phyloP scores from a whole-genome alignment of 2,329 filamentous ascomycete species.

The Colletotrichum eleusines region DNA sequence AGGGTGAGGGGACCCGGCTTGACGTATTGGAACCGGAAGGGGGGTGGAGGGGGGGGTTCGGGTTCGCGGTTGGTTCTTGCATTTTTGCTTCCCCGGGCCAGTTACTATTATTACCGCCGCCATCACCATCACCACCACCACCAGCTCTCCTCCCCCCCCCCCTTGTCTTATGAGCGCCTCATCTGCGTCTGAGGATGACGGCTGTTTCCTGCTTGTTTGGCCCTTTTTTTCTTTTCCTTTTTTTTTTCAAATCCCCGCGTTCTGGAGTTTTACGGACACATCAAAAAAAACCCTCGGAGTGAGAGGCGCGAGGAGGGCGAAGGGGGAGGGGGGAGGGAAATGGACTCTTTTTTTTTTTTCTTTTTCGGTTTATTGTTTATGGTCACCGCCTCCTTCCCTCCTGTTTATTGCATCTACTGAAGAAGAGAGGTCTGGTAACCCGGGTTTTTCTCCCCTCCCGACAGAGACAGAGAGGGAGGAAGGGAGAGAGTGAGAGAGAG shows the following conservation, averaged over 20 bases:
- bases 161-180: conserved; percentile 6
- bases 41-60: too few relatives aligned
- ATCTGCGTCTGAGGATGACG: neutral
- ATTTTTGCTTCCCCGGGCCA: neutral
- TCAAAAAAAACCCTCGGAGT: conserved; percentile 33
- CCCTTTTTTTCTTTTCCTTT: neutral
- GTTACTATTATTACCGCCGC: neutral
- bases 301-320: conserved; percentile 29
- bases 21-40: neutral
- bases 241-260: conserved; percentile 5
- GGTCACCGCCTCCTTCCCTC: neutral
- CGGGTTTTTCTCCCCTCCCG: neutral
- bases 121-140: neutral
- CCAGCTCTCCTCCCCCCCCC: neutral
- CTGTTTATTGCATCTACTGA: conserved; percentile 18
- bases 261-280: conserved; percentile 40
- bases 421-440: neutral
- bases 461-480: neutral
- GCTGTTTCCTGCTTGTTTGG: neutral
- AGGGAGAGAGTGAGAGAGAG: neutral
- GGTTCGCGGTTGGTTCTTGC: neutral
- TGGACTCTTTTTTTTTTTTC: conserved; percentile 4
- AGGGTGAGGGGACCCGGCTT: neutral
- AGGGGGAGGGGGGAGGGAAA: neutral
- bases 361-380: neutral